Evolutionary conservation across 2,329 filamentous ascomycete species (phyloP), one percentile per base, ranked within the genome.

Genomic region (Xylariaceae sp.): DNA sequence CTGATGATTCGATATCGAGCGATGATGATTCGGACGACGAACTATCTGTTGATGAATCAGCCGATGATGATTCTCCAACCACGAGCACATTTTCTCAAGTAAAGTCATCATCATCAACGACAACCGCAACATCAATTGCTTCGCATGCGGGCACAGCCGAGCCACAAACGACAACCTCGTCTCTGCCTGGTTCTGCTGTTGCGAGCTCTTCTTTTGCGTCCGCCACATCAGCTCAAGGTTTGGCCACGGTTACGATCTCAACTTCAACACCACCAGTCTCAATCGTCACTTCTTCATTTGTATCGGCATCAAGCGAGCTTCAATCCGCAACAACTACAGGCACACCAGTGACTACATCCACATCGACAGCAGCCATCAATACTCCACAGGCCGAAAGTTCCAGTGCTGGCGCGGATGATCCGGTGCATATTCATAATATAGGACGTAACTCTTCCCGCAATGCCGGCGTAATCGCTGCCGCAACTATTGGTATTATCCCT

Each of bases 401-500:
- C 22, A 28, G 22, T 28, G 22, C 22, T 28, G 22, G 22, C 22
- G 22, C 22, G 7, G 13, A n/a, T 31, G 1, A 34, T 16, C 5
- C 19, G 19, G 11, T n/a, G 19, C 2, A 19, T 28, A 12, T 48
- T 34, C 6, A 46, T 13, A 18, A 16, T 17, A 28, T 7, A 14
- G 7, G 48, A 42, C 12, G 12, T 13, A 31, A 43, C 53, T 5
- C 48, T 31, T 11, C 38, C 12, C 28, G 19, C 41, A 19, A 34
- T 45, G 49, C 49, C 31, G 49, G 49, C 18, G 42, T 43, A n/a
- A 52, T 55, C n/a, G 53, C 53, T 9, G 49, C 48, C 7, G 53
- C 45, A n/a, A 42, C 38, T 12, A 22, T 54, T 12, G 53, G 53
- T 52, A 14, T 16, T 42, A 28, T 3, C 28, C 12, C 31, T 22